Evolutionary conservation across 768 basidiomycete species (phyloP).

Genomic region (Lactarius pseudohatsudake): DNA sequence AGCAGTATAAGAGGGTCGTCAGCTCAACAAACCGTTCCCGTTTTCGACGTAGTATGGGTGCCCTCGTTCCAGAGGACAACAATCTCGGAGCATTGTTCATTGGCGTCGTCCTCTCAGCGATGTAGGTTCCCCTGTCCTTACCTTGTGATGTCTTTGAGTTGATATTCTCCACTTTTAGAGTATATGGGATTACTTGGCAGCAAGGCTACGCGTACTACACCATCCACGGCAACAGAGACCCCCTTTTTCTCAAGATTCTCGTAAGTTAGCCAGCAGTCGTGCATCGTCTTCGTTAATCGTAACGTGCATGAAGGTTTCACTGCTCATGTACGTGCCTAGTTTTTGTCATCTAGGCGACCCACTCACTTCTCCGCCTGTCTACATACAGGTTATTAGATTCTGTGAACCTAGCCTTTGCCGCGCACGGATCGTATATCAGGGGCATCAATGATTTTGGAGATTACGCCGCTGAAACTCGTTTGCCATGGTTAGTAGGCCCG

Average conservation of each 20-base stretch:
- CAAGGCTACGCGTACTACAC: conserved; percentile 1
- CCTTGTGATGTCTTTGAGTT: background rate
- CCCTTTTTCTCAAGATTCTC: background rate
- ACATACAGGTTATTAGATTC: background rate
- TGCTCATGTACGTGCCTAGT: background rate
- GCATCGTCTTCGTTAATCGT: background rate
- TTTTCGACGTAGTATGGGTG: background rate
- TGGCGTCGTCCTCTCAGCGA: background rate
- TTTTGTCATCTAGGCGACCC: background rate
- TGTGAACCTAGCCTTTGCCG: conserved; percentile 4
- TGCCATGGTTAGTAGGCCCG: background rate
- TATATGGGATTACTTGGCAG: conserved; percentile 9
- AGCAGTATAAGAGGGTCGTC: background rate
- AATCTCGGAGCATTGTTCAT: background rate
- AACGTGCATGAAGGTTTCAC: background rate
- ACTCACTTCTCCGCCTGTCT: background rate
- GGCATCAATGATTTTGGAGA: conserved; percentile 5
- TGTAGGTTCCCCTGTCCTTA: background rate
- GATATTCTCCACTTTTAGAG: background rate
- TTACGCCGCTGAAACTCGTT: background rate
- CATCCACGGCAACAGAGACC: background rate
- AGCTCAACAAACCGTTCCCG: background rate
- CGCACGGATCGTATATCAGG: background rate
- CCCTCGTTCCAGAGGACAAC: background rate
- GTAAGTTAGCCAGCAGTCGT: background rate